Percentiles rank a stretch among this genome's conserved stretches.
These are phyloP conservation scores for Lipomyces japonicus DNA, from an alignment of 805 yeast genomes.

Conservation along the genomic window DNA sequence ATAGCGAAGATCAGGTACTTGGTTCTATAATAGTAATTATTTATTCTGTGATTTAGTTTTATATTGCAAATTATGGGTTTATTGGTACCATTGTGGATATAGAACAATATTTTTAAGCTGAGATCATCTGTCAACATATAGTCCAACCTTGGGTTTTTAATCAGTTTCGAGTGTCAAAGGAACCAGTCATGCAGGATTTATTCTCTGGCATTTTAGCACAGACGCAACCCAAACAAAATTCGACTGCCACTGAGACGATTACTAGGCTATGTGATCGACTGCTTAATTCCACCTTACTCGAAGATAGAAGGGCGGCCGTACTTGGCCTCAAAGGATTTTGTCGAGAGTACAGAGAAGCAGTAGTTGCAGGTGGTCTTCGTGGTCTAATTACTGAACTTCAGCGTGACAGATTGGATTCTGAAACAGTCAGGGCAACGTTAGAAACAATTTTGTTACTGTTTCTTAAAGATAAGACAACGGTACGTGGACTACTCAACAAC, in stretches of 20 bases:
- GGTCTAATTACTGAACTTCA: constrained; percentile 64
- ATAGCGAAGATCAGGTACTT: too few species aligned
- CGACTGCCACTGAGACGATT: constrained; percentile 73
- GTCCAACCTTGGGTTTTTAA: too few species aligned
- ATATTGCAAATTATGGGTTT: too few species aligned
- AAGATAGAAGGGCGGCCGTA: constrained; percentile 88
- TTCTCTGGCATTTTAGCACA: constrained; percentile 41
- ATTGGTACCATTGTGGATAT: too few species aligned
- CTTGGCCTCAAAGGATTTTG: constrained; percentile 84
- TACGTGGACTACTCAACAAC: constrained; percentile 10
- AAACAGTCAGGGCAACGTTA: constrained; percentile 69
- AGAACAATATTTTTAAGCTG: too few species aligned
- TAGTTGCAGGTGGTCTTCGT: constrained; percentile 79
- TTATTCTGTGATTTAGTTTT: too few species aligned
- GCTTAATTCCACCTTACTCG: constrained; percentile 71
- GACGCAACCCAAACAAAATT: constrained; percentile 47
- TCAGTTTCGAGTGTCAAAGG: too few species aligned
- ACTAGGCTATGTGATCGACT: constrained; percentile 84
- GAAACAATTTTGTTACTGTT: constrained; percentile 83
- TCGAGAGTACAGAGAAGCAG: constrained; percentile 83
- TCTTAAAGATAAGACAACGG: constrained; percentile 54
- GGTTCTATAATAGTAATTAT: too few species aligned
- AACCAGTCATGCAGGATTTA: constrained; percentile 26
- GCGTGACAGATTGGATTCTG: constrained; percentile 65
- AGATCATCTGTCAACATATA: too few species aligned